Conservation (phyloP, 176 grass and related monocot species). For the Otatea glauca region DNA sequence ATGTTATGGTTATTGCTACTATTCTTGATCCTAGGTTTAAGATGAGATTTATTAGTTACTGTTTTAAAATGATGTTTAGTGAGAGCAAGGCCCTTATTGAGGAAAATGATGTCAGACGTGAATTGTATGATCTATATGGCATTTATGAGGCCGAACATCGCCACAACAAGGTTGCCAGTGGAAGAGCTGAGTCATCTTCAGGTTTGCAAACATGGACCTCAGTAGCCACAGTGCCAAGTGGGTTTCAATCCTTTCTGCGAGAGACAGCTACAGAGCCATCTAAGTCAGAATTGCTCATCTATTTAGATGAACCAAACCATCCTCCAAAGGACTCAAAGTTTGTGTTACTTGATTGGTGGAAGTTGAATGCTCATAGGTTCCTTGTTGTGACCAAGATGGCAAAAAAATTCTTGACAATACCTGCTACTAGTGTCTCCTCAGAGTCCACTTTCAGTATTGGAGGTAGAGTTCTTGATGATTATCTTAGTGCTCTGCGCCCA, state of each 20-base stretch:
- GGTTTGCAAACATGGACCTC: not conserved
- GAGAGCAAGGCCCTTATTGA: too few relatives aligned
- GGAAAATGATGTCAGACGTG: not conserved
- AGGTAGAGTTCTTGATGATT: too few relatives aligned
- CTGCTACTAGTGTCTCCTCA: not conserved
- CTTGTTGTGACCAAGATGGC: not conserved
- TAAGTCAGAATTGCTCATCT: too few relatives aligned
- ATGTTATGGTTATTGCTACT: not conserved
- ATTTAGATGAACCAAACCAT: too few relatives aligned
- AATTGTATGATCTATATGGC: not conserved
- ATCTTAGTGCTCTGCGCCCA: too few relatives aligned
- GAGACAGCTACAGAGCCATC: too few relatives aligned
- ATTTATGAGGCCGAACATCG: not conserved
- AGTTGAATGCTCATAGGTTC: not conserved
- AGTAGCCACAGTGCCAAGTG: too few relatives aligned
- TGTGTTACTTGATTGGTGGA: not conserved
- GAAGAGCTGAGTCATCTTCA: not conserved
- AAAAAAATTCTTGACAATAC: not conserved
- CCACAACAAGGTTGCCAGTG: rapidly evolving
- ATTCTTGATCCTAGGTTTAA: not conserved
- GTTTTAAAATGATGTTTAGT: too few relatives aligned
- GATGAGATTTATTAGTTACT: not conserved
- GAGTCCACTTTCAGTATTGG: not conserved
- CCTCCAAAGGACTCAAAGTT: not conserved
- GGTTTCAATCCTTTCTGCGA: too few relatives aligned